Evolutionary conservation across 176 grass and related monocot species (phyloP), one percentile per base, ranked within the genome.

Genomic region (Aegilops longissima): DNA sequence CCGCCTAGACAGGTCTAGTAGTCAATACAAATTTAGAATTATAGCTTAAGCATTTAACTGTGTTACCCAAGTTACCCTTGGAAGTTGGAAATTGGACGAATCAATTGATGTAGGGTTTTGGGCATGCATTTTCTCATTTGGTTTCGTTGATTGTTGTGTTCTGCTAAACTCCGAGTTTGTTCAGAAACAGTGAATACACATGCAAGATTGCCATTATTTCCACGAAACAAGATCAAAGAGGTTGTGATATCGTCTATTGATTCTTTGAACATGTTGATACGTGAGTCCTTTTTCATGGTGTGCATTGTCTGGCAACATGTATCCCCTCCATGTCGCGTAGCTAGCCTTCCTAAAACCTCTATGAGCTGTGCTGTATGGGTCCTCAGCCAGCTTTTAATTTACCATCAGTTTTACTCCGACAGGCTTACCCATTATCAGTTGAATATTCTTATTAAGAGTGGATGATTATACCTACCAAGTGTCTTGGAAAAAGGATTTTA

Each of bases 81-180:
- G 29, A 68, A 68, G 29, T 85, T 25, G 21, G 21, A 85, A 78
- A 54, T 54, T 54, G 51, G 51, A 54, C 51, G 73, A 85, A 78
- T 18, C 5, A 58, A 3, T 39, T 77, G 16, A 58, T 11, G 42
- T 23, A 56, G 42, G n/a, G 21, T 6, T 69, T 64, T n/a, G 10
- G 61, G 29, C 27, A 51, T 68, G 61, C 51, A 39, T 24, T 67
- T 20, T 69, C 17, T 12, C 31, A 69, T 69, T 69, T 69, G 8
- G 33, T 69, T 69, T 69, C 8, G 33, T 77, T 23, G 49, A 71
- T 79, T 25, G 4, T 12, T 71, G n/a, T 80, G 35, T 70, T 24
- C 24, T 12, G 29, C 20, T 25, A 12, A 59, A 40, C 35, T 44
- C 5, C 2, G 17, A 82, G 34, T 29, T 56, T 51, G 8, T 73